Evolutionary conservation across 768 basidiomycete genomes (phyloP).

Genomic region (Pleurotus eryngii): DNA sequence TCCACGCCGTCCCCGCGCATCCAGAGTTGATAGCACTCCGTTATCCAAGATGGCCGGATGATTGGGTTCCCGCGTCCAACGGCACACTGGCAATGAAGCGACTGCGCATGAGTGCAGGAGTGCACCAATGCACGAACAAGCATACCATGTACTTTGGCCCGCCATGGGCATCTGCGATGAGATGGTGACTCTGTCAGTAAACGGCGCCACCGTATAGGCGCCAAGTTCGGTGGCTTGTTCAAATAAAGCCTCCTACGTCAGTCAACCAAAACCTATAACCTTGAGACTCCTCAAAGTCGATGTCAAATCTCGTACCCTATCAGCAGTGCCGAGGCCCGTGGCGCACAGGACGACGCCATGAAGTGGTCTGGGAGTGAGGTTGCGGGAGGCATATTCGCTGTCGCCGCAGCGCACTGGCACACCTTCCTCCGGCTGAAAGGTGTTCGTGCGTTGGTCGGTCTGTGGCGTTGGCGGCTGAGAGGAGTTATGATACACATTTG

Average conservation of each 20-base stretch:
- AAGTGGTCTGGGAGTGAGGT: slow-evolving; percentile 61
- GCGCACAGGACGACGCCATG: slow-evolving; percentile 64
- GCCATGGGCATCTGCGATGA: slow-evolving; percentile 75
- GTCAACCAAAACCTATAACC: too few species aligned
- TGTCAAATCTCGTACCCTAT: slow-evolving; percentile 52
- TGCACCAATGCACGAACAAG: neutral
- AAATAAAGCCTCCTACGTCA: slow-evolving; percentile 59
- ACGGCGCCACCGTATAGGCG: slow-evolving; percentile 60
- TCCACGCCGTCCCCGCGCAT: slow-evolving; percentile 78
- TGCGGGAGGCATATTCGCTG: slow-evolving; percentile 37
- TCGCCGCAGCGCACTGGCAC: slow-evolving; percentile 10
- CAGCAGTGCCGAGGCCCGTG: slow-evolving; percentile 55
- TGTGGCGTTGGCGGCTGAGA: too few species aligned
- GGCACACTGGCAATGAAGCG: slow-evolving; percentile 57
- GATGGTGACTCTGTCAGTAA: slow-evolving; percentile 89
- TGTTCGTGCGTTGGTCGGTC: too few species aligned
- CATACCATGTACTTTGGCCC: slow-evolving; percentile 80
- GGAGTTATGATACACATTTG: too few species aligned
- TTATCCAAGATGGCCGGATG: slow-evolving; percentile 74
- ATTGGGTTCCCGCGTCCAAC: slow-evolving; percentile 79
- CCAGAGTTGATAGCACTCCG: slow-evolving; percentile 70
- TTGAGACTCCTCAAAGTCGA: too few species aligned
- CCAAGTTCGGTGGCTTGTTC: slow-evolving; percentile 81
- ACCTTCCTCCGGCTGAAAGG: too few species aligned
- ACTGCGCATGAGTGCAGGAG: neutral